Base-by-base conservation (phyloP, 768 basidiomycete species). In the Mycena filopes region DNA sequence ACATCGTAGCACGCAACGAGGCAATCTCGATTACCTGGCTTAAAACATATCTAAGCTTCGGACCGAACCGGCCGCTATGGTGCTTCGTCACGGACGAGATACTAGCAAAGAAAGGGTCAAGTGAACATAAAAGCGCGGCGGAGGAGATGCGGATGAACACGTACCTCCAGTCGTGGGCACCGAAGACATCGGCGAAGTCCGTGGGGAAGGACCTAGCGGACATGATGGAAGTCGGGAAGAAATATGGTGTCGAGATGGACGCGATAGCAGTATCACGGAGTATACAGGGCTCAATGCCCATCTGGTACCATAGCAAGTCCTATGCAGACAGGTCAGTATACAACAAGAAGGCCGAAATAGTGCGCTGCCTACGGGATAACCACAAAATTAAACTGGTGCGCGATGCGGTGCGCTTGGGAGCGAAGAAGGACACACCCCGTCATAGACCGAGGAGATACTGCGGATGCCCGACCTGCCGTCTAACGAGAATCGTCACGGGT, bases 361-460 rank as follows among this genome's bases (percentile, higher is more conserved):
- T 43, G 4, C 38, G 54, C 33, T 64, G 67, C 51, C 57, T 63
- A 3, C n/a, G 40, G 28, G 15, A 49, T 0, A 60, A 54, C 0
- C 57, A 65, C 13, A 23, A 36, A 0, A 13, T 65, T 2, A 28
- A 21, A 4, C 28, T 16, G 0, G 57, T 68, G 1, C n/a, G 57
- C 0, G 41, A 68, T 8, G 36, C 56, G 4, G 47, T 6, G 31
- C n/a, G 3, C 40, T 63, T 1, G 38, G 25, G 6, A 2, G 21
- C 33, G 23, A 50, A 45, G 16, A 23, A 40, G 16, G 40, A 31
- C 18, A 26, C 40, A 13, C 9, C 13, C 7, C 1, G 48, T 0
- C 67, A 65, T 36, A 36, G 15, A 48, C 26, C 10, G 45, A 4
- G 51, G 4, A 18, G 25, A 62, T 43, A n/a, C n/a, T 69, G 65